A percentile compares a stretch with the other conserved stretches of the same genome.
These are phyloP conservation scores for Ganoderma sinense DNA, from an alignment of 1,284 basidiomycete species.

Conservation along the genomic window DNA sequence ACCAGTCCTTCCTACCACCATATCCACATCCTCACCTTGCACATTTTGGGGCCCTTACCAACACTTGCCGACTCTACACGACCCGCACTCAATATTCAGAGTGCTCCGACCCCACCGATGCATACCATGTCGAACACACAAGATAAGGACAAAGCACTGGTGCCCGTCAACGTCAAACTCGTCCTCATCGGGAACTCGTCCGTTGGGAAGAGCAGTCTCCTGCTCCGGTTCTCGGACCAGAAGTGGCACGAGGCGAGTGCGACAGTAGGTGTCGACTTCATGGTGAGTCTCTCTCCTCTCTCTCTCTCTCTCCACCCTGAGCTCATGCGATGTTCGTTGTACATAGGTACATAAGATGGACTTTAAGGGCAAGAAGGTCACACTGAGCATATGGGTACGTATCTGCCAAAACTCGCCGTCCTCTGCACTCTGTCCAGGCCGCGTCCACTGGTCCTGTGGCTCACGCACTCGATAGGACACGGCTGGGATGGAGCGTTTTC, in stretches of 20 bases:
- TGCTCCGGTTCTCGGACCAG: conserved; percentile 95
- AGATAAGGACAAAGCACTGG: conserved; percentile 14
- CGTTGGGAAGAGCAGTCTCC: conserved; percentile 90
- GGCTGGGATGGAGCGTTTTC: conserved; percentile 90
- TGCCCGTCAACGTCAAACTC: conserved; percentile 72
- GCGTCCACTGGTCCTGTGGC: background rate
- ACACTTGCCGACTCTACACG: background rate
- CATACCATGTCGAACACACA: background rate
- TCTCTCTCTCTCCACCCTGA: background rate
- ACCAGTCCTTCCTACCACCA: too few relatives aligned
- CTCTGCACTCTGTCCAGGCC: background rate
- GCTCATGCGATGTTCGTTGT: conserved; percentile 1
- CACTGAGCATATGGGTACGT: conserved; percentile 83
- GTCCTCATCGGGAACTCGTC: conserved; percentile 89
- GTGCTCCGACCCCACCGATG: background rate
- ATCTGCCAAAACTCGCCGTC: background rate
- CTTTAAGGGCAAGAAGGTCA: conserved; percentile 79
- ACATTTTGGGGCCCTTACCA: background rate
- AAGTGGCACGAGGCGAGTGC: conserved; percentile 97
- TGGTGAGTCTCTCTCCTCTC: conserved; percentile 50
- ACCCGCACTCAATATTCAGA: background rate
- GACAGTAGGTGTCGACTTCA: conserved; percentile 91
- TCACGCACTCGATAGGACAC: conserved; percentile 69
- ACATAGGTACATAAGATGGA: conserved; percentile 84
- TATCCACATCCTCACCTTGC: too few relatives aligned